phyloP scores from a whole-genome alignment of 345 rosid genomes.

The Eucalyptus coolabah region DNA sequence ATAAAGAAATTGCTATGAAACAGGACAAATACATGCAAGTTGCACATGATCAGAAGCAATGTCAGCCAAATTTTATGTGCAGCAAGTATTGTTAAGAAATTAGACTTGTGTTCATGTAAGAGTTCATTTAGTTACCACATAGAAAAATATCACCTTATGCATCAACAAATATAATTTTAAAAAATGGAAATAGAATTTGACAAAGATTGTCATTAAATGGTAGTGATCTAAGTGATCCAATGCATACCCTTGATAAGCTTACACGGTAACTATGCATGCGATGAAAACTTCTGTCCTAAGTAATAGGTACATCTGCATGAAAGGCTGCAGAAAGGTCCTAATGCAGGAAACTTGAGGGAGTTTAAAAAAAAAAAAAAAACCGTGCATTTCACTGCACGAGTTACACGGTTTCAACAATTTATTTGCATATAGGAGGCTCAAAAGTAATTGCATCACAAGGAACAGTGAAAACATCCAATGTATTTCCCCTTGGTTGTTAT shows the following conservation, averaged over 20 bases:
- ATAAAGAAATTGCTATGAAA: neutral
- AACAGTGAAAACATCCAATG: neutral
- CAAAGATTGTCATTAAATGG: neutral
- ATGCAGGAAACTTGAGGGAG: neutral
- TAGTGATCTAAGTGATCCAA: neutral
- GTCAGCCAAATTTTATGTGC: neutral
- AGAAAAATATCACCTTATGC: neutral
- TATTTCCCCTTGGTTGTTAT: neutral
- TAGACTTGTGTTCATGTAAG: neutral
- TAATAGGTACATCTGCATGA: neutral
- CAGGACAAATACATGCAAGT: neutral
- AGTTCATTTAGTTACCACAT: neutral
- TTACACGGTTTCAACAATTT: neutral
- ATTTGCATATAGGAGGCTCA: neutral
- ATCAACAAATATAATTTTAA: neutral
- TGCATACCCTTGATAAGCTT: neutral
- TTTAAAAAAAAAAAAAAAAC: neutral
- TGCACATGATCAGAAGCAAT: neutral
- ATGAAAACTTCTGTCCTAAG: neutral
- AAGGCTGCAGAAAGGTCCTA: neutral
- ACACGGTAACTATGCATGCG: neutral
- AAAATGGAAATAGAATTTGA: neutral
- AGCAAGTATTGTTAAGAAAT: neutral
- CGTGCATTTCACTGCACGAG: neutral
- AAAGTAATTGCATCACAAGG: neutral